These are phyloP conservation scores for Megacollybia platyphylla DNA, from an alignment of 1,284 basidiomycete species.

Conservation along the genomic window DNA sequence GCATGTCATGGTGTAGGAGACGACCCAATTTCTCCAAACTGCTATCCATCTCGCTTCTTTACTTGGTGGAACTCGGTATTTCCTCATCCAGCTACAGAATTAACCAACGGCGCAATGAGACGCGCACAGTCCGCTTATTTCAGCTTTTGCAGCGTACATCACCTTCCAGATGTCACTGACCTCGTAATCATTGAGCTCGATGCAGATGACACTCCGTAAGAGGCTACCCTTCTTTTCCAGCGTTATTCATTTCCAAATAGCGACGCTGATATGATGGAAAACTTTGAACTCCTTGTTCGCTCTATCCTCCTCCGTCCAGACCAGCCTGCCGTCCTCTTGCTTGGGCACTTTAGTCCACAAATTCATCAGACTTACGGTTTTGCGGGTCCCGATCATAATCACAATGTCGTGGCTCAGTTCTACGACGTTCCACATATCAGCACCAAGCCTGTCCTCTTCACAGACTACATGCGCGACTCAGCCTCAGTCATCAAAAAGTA, in stretches of 20 bases:
- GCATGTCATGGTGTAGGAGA: conserved; percentile 91
- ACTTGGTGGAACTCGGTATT: conserved; percentile 93
- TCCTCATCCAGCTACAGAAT: conserved; percentile 86
- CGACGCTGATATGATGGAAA: conserved; percentile 58
- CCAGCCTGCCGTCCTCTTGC: conserved; percentile 78
- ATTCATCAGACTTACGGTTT: conserved; percentile 69
- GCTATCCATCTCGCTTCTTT: conserved; percentile 88
- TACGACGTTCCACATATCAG: conserved; percentile 91
- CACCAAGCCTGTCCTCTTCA: conserved; percentile 73
- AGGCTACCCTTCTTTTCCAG: conserved; percentile 8
- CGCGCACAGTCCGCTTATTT: conserved; percentile 86
- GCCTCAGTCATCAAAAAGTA: conserved; percentile 62
- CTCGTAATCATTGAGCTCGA: conserved; percentile 91
- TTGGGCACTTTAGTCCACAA: conserved; percentile 88
- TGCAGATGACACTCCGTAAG: conserved; percentile 75
- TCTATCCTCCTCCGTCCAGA: conserved; percentile 82
- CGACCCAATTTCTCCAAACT: conserved; percentile 73
- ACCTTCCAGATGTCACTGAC: conserved; percentile 86
- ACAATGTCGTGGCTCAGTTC: conserved; percentile 83
- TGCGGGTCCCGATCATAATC: conserved; percentile 78
- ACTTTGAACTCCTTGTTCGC: conserved; percentile 86
- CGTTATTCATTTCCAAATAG: conserved; percentile 22
- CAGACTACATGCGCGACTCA: conserved; percentile 70
- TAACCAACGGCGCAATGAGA: conserved; percentile 90
- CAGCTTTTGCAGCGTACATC: conserved; percentile 82